Evolutionary conservation across 2,329 filamentous ascomycete genomes (phyloP).

Genomic region (Sporothrix humicola): DNA sequence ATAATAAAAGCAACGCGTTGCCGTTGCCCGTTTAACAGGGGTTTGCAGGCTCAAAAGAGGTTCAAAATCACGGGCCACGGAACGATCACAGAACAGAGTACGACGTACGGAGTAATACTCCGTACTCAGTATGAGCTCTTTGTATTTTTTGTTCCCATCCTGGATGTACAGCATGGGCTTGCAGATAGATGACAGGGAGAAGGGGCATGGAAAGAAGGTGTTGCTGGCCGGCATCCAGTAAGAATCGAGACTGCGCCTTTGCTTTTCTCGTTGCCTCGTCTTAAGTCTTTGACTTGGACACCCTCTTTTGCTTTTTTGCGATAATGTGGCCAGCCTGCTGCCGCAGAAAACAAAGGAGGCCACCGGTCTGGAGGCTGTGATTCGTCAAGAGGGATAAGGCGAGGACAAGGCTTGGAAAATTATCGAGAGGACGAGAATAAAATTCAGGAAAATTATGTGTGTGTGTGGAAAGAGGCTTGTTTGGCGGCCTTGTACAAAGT

Average conservation of each 20-base stretch:
- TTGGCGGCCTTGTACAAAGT: background rate
- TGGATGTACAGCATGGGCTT: background rate
- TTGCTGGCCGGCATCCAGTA: background rate
- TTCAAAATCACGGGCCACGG: background rate
- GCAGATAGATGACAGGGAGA: constrained; percentile 9
- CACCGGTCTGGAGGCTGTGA: constrained; percentile 23
- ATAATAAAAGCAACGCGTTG: constrained; percentile 1
- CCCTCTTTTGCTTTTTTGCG: background rate
- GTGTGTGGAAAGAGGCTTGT: background rate
- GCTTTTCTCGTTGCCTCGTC: constrained; percentile 4
- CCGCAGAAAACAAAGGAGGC: constrained; percentile 7
- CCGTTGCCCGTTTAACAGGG: constrained; percentile 11
- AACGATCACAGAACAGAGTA: constrained; percentile 5
- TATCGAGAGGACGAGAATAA: background rate
- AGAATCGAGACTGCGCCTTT: background rate
- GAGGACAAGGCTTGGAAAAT: constrained; percentile 30
- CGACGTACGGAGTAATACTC: background rate
- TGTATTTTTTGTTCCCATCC: too few relatives aligned
- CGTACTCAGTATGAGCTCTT: too few relatives aligned
- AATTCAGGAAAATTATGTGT: background rate
- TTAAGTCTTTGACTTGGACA: background rate
- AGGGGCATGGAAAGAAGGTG: background rate
- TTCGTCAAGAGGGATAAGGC: constrained; percentile 14
- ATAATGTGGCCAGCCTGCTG: background rate
- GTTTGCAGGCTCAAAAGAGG: background rate